Conservation (phyloP, 129 eudicot genomes). For the Centrapalus pauciflorus region DNA sequence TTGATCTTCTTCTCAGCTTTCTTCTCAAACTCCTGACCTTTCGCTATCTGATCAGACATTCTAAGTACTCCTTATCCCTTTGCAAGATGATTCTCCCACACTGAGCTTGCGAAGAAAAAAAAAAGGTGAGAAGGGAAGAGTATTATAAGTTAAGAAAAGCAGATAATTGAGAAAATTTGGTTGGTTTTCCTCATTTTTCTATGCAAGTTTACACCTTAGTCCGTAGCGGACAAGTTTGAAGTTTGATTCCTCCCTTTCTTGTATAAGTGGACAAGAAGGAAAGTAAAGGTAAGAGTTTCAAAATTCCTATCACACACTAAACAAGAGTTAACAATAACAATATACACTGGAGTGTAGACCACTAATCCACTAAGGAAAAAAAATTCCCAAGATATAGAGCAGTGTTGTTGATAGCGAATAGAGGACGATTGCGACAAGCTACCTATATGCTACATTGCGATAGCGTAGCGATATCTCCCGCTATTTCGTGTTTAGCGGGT, state of each 20-base stretch:
- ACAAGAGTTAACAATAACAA: not conserved
- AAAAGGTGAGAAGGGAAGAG: not conserved
- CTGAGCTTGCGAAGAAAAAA: conserved; percentile 1
- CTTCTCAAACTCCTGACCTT: conserved; percentile 65
- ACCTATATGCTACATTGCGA: no score
- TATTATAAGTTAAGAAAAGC: not conserved
- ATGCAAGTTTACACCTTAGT: not conserved
- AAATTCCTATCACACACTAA: not conserved
- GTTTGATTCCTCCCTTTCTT: not conserved
- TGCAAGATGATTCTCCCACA: conserved; percentile 17
- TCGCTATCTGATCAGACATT: conserved; percentile 75
- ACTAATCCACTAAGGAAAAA: not conserved
- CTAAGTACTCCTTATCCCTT: not conserved
- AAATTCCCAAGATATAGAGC: not conserved
- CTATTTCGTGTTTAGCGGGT: no score
- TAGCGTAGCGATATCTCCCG: no score
- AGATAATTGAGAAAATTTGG: not conserved
- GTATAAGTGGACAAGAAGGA: not conserved
- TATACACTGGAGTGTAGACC: not conserved
- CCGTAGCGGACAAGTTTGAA: not conserved
- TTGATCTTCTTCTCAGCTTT: conserved; percentile 89
- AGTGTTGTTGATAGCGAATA: no score
- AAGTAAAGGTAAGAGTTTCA: not conserved
- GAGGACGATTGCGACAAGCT: no score
- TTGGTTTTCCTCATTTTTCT: not conserved